Evolutionary conservation across 2,329 filamentous ascomycete species (phyloP), one percentile per base, ranked within the genome.

Genomic region (Stemphylium lycopersici): DNA sequence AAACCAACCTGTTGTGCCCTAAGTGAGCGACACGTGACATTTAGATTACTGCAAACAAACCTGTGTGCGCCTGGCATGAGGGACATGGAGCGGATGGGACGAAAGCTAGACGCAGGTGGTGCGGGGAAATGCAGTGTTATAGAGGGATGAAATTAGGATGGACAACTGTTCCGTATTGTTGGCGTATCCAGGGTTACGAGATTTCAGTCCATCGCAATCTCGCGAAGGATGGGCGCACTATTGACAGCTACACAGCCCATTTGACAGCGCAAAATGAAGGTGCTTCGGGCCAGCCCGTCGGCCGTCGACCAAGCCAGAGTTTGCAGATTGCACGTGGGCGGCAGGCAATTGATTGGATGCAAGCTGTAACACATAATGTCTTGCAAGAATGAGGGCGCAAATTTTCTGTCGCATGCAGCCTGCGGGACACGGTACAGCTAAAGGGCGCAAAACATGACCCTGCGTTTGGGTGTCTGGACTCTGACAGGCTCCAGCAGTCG

Each of bases 21-120:
- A 4, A 4, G 15, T 34, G 34, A 32, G 22, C 38, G 34, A 16
- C 26, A 20, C 20, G 3, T 20, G 20, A 20, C 20, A 11, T 29
- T 48, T 26, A 65, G 43, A 63, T 58, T 52, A 68, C 48, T 64
- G 59, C 32, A 48, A 56, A 48, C 42, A 48, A 37, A 13, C 33
- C 32, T 32, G 26, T 15, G 2, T 22, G 20, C 33, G 3, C 12
- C 24, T 16, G 22, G 3, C 6, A 18, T 34, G 34, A 32, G 22
- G 37, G 34, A 22, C 26, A n/a, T n/a, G 31, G 22, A 20, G 20
- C 6, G 16, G 29, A 13, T 8, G 22, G 37, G 38, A 18, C 15
- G 15, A 11, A 24, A 16, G 26, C 18, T 3, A 33, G 16, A 10
- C 1, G 6, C 12, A 36, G 7, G 41, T 12, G 41, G 7, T 34